Conservation (phyloP, 1,139 yeast species). For the Lodderomyces pseudojiufengensis region DNA sequence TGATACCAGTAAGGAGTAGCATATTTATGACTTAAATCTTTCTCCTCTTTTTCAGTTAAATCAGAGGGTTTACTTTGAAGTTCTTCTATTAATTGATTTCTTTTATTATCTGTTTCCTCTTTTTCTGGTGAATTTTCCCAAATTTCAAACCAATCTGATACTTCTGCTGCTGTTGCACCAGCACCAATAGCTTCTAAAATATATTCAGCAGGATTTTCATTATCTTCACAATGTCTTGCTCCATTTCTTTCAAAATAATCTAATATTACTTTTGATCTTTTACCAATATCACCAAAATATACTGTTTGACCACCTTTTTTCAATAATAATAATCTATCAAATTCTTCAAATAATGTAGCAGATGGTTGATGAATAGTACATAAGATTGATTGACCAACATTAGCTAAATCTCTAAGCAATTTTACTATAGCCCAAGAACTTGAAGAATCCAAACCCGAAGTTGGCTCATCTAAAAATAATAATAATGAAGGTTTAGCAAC, state of each 20-base stretch:
- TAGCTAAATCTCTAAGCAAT: slow-evolving; percentile 69
- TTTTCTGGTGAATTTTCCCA: slow-evolving; percentile 42
- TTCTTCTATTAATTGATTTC: slow-evolving; percentile 18
- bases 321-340: slow-evolving; percentile 69
- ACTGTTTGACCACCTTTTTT: slow-evolving; percentile 76
- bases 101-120: slow-evolving; percentile 16
- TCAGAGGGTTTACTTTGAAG: slow-evolving; percentile 10
- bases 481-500: slow-evolving; percentile 84
- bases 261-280: slow-evolving; percentile 55
- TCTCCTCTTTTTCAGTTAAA: slow-evolving; percentile 9
- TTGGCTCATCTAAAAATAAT: slow-evolving; percentile 85
- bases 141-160: slow-evolving; percentile 43
- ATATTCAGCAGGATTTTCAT: slow-evolving; percentile 66
- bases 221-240: slow-evolving; percentile 50
- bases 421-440: slow-evolving; percentile 86
- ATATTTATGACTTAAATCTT: slow-evolving; percentile 18
- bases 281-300: slow-evolving; percentile 77
- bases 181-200: slow-evolving; percentile 64
- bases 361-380: slow-evolving; percentile 87
- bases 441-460: slow-evolving; percentile 90
- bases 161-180: slow-evolving; percentile 56
- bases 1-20: slow-evolving; percentile 40
- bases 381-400: slow-evolving; percentile 77
- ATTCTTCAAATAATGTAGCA: slow-evolving; percentile 70
- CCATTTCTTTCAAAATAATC: slow-evolving; percentile 69